Evolutionary conservation across 805 yeast species (phyloP).

Genomic region (Candida endomychidarum): DNA sequence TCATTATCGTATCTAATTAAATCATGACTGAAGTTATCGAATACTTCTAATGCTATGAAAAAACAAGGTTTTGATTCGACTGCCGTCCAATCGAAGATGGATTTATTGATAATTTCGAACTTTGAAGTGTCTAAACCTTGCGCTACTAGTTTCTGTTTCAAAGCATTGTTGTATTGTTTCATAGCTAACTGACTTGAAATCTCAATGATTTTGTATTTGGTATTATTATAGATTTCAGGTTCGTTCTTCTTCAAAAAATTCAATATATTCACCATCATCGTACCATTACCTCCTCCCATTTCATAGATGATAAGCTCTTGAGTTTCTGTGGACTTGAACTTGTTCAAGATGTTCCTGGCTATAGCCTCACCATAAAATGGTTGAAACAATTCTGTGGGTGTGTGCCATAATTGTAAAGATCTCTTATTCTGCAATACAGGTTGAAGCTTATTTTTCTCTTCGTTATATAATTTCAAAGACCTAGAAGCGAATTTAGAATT

Average conservation of each 20-base stretch:
- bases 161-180: conserved; percentile 48
- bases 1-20: conserved; percentile 69
- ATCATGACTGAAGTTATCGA: conserved; percentile 84
- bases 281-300: conserved; percentile 90
- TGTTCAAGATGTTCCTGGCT: conserved; percentile 73
- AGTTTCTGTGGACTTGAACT: conserved; percentile 44
- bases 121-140: conserved; percentile 53
- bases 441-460: conserved; percentile 23
- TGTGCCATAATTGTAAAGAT: conserved; percentile 78
- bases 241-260: conserved; percentile 59
- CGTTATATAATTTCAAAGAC: conserved; percentile 19
- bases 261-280: conserved; percentile 73
- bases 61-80: conserved; percentile 65
- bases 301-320: conserved; percentile 75
- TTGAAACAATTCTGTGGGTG: conserved; percentile 82
- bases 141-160: conserved; percentile 29
- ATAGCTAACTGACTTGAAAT: conserved; percentile 62
- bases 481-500: conserved; percentile 28
- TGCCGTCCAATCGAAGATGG: conserved; percentile 73
- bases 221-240: conserved; percentile 71
- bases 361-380: conserved; percentile 85
- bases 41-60: conserved; percentile 77
- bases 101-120: conserved; percentile 67
- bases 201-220: conserved; percentile 71
- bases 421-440: conserved; percentile 25